These are phyloP conservation scores for Candida taoyuanica DNA, from an alignment of 805 yeast species.

Conservation along the genomic window DNA sequence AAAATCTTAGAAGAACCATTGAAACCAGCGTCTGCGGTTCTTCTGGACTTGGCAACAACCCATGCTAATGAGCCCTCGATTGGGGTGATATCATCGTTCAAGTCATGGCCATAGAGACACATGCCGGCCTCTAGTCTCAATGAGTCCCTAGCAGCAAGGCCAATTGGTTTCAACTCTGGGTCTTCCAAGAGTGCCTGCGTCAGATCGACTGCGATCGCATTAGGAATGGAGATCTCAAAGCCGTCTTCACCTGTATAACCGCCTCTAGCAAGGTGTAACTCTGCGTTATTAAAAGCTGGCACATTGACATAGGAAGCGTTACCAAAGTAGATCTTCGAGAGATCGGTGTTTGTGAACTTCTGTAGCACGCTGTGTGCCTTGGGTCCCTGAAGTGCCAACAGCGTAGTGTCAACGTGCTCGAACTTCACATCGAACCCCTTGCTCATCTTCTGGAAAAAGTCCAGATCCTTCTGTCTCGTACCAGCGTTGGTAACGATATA, in stretches of 20 bases:
- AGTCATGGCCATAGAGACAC: conserved; percentile 95
- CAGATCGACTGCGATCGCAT: conserved; percentile 52
- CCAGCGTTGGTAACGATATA: conserved; percentile 97
- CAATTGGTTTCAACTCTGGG: conserved; percentile 72
- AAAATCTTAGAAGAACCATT: conserved; percentile 74
- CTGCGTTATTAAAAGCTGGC: conserved; percentile 32
- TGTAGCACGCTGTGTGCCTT: conserved; percentile 64
- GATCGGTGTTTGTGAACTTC: conserved; percentile 53
- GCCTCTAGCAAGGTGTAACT: conserved; percentile 81
- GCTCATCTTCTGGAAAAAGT: conserved; percentile 55
- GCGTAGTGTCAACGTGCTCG: conserved; percentile 60
- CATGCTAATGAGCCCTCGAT: conserved; percentile 86
- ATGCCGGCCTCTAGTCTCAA: conserved; percentile 95
- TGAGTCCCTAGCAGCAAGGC: conserved; percentile 97
- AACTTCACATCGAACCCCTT: conserved; percentile 31
- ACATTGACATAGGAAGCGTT: conserved; percentile 34
- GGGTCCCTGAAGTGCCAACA: conserved; percentile 94
- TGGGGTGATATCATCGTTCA: conserved; percentile 76
- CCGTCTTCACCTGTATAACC: conserved; percentile 99
- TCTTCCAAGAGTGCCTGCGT: conserved; percentile 52
- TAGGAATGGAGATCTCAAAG: conserved; percentile 81
- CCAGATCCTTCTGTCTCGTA: conserved; percentile 75
- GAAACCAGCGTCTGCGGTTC: conserved; percentile 47
- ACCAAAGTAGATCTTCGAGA: conserved; percentile 71
- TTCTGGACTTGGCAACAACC: conserved; percentile 81